phyloP scores from a whole-genome alignment of 1,139 yeast genomes.

The Magnusiomyces suaveolens region DNA sequence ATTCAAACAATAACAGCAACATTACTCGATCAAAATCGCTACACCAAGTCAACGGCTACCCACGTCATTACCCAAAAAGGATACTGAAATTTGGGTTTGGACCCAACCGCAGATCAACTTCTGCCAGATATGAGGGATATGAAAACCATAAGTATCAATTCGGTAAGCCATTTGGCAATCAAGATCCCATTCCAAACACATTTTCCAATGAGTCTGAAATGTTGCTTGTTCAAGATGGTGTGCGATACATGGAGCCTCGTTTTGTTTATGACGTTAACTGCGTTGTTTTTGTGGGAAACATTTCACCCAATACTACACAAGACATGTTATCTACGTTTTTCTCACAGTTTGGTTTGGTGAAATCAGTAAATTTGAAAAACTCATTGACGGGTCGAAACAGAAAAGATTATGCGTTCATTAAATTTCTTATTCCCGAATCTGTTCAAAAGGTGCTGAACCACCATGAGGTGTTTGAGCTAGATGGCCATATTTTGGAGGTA shows the following conservation, averaged over 20 bases:
- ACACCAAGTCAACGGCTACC: no score
- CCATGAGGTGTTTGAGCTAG: background rate
- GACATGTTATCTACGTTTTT: constrained; percentile 8
- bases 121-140: no score
- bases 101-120: no score
- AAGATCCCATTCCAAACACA: no score
- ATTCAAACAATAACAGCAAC: no score
- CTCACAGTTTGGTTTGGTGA: constrained; percentile 10
- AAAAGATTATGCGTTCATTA: constrained; percentile 12
- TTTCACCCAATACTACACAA: constrained; percentile 11
- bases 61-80: no score
- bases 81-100: no score
- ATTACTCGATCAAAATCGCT: no score
- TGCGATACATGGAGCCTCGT: constrained; percentile 2
- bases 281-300: constrained; percentile 13
- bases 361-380: constrained; percentile 6
- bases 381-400: constrained; percentile 4
- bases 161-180: no score
- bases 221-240: background rate
- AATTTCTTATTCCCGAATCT: constrained; percentile 11
- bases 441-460: constrained; percentile 5
- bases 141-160: no score
- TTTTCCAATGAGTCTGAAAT: background rate
- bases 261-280: constrained; percentile 6
- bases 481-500: constrained; percentile 1